Evolutionary conservation across 1,284 basidiomycete genomes (phyloP).

Genomic region (Lentinula novae-zelandiae): DNA sequence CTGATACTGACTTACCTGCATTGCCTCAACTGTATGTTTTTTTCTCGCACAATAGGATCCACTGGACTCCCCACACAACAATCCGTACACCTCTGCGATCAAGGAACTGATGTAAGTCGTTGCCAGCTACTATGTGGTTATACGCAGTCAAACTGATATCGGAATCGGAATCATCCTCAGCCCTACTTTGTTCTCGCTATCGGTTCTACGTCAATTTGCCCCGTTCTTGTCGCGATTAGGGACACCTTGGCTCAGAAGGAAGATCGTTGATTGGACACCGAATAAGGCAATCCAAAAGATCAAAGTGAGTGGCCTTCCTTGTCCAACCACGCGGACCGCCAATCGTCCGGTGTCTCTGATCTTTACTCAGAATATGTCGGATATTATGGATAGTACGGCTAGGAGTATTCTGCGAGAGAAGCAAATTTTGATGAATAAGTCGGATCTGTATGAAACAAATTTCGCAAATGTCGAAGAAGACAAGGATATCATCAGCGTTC

Average conservation of each 20-base stretch:
- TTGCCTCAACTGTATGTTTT: neutral
- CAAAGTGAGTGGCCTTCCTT: slow-evolving; percentile 20
- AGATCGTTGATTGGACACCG: slow-evolving; percentile 41
- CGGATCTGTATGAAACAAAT: neutral
- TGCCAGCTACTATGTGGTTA: neutral
- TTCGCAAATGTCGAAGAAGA: slow-evolving; percentile 1
- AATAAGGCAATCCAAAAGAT: slow-evolving; percentile 38
- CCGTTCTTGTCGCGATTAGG: slow-evolving; percentile 43
- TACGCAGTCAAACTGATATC: no score
- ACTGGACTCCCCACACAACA: slow-evolving; percentile 38
- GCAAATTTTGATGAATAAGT: slow-evolving; percentile 22
- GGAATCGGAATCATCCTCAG: slow-evolving; percentile 22
- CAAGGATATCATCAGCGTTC: slow-evolving; percentile 47
- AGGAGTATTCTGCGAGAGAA: slow-evolving; percentile 36
- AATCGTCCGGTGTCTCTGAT: neutral
- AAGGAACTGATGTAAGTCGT: slow-evolving; percentile 42
- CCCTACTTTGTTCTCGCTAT: slow-evolving; percentile 41
- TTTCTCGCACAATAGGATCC: slow-evolving; percentile 25
- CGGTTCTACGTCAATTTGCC: slow-evolving; percentile 43
- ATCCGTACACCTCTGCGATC: slow-evolving; percentile 44
- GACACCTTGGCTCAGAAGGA: slow-evolving; percentile 39
- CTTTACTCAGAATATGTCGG: slow-evolving; percentile 29
- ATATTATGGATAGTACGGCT: slow-evolving; percentile 45
- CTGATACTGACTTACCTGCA: neutral
- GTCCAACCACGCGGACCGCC: no score